Percentiles rank a stretch among this genome's conserved stretches.
Conservation (phyloP, 2,329 filamentous ascomycete species). For the Leptographium galeiforme region DNA sequence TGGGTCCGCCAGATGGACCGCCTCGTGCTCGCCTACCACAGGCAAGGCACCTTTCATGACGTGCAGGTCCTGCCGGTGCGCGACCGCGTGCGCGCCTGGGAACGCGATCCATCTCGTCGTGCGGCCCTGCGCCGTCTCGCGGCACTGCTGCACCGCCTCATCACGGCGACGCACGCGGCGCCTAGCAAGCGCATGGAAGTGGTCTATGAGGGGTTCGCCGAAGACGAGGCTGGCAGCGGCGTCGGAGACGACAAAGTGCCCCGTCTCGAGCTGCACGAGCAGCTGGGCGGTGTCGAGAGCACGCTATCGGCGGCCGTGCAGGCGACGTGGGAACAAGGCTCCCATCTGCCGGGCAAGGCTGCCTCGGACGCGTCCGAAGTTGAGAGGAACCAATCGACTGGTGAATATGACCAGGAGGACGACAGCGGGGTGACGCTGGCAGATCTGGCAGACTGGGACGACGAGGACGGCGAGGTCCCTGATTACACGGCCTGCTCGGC, state of each 20-base stretch:
- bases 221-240: too few species aligned
- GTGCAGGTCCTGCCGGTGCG: conserved; percentile 20
- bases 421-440: background rate
- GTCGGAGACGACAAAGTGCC: conserved; percentile 1
- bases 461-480: conserved; percentile 2
- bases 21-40: conserved; percentile 28
- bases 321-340: background rate
- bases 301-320: conserved; percentile 13
- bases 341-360: too few species aligned
- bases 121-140: conserved; percentile 18
- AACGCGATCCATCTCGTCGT: conserved; percentile 15
- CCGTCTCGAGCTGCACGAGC: conserved; percentile 14
- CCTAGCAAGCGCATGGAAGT: background rate
- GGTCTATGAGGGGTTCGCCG: background rate
- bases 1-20: conserved; percentile 26
- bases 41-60: conserved; percentile 21
- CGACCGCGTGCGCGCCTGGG: conserved; percentile 21
- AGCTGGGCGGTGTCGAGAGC: conserved; percentile 10
- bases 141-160: conserved; percentile 14
- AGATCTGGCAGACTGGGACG: background rate
- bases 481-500: conserved; percentile 14
- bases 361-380: too few species aligned
- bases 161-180: background rate
- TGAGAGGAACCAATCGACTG: too few species aligned
- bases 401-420: too few species aligned